Base-by-base conservation (phyloP, 2,329 filamentous ascomycete species). In the Phaeosphaeriaceae sp. region DNA sequence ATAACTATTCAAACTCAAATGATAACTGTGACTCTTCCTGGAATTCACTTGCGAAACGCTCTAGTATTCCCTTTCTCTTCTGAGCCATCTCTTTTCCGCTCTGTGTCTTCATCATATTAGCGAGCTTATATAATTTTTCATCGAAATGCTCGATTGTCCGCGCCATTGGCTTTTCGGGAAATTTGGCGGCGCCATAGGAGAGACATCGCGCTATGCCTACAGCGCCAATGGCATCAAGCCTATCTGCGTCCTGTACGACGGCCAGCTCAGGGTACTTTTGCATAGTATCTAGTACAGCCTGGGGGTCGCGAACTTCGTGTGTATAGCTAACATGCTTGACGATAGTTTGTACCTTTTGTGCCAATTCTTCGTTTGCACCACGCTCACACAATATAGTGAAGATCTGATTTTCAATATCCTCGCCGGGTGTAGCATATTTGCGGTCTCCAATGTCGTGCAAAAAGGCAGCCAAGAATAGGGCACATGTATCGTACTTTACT, bases 181-280 rank as follows among this genome's bases (percentile, higher is more conserved):
- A 56, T 44, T 66, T 72, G 6, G 68, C 70, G 0, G 87, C 92
- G 0, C 88, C 85, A 70, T 86, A 97, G 0, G 87, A 86, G 70
- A 94, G 92, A 33, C 83, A 84, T 35, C 93, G 79, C 2, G 84
- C 92, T 48, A 96, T 87, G 0, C 93, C 93, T 23, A 97, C 83
- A 0, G 89, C 90, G 1, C 92, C 93, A 41, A 97, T 86, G 3
- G 92, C 89, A 74, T 97, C 93, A n/a, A 97, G 78, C 6, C 92
- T 81, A 76, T 97, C 93, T 3, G 92, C 92, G 72, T 97, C 93
- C 75, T 97, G 92, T 26, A 97, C 91, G 39, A 96, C 83, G 0
- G 85, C 92, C 28, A 94, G 77, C 71, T 94, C 90, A 1, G 90
- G 90, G 30, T 89, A 78, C 23, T 75, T 66, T 5, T 68, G 69